Evolutionary conservation across 139 green algal genomes (phyloP).

Genomic region (Closterium sp.): DNA sequence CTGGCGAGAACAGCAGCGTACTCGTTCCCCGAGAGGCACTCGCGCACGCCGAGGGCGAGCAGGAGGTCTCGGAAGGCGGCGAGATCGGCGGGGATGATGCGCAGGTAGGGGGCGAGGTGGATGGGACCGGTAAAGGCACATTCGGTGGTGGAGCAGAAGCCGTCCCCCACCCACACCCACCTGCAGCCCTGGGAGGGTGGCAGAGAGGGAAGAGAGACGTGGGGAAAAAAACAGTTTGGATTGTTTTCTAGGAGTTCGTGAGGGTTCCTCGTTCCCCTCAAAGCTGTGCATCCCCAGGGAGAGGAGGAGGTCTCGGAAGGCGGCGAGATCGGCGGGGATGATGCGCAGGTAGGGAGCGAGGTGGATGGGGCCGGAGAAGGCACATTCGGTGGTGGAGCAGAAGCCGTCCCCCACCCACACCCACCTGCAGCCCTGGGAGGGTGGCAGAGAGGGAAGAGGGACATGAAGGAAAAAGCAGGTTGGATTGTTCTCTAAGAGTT

Average conservation of each 20-base stretch:
- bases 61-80: constrained; percentile 70
- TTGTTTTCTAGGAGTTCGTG: too few species aligned
- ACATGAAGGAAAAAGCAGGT: neutral
- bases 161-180: constrained; percentile 72
- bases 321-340: constrained; percentile 64
- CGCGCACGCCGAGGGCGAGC: constrained; percentile 60
- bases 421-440: constrained; percentile 46
- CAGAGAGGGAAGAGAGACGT: too few species aligned
- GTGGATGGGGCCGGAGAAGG: constrained; percentile 68
- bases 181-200: constrained; percentile 1
- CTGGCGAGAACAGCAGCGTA: constrained; percentile 60
- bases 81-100: constrained; percentile 65
- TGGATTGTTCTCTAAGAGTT: neutral
- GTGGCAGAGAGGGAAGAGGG: too few species aligned
- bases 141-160: constrained; percentile 60
- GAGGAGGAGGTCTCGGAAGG: constrained; percentile 69
- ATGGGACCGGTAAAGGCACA: too few species aligned
- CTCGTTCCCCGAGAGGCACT: constrained; percentile 63
- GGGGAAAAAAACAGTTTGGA: too few species aligned
- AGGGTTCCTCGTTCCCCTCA: too few species aligned
- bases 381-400: constrained; percentile 56
- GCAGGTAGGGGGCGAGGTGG: constrained; percentile 59
- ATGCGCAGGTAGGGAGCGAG: constrained; percentile 57
- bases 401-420: constrained; percentile 77
- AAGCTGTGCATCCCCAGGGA: constrained; percentile 64